Conservation (phyloP, 1,284 basidiomycete species). For the Farysia itapuensis region DNA sequence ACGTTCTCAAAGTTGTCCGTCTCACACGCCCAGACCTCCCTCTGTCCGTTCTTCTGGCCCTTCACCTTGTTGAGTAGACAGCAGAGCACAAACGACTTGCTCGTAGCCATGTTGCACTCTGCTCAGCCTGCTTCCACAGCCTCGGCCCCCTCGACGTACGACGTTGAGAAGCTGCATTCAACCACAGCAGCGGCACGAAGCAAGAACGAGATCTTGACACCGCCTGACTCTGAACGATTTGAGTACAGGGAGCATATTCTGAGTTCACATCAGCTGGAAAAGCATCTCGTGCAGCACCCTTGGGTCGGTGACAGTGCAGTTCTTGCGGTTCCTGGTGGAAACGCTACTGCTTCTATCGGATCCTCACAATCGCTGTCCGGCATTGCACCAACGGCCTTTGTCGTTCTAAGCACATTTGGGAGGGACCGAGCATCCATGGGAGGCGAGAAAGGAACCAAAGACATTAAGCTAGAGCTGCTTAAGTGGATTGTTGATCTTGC, state of each 20-base stretch:
- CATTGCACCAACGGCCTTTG: conserved; percentile 13
- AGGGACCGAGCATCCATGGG: conserved; percentile 21
- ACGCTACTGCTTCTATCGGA: conserved; percentile 3
- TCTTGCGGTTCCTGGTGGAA: conserved; percentile 14
- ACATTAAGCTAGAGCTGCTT: conserved; percentile 29
- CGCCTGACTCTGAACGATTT: conserved; percentile 12
- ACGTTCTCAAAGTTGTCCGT: too few species aligned
- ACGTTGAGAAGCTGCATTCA: too few species aligned
- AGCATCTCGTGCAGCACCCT: conserved; percentile 6
- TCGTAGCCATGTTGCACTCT: too few species aligned
- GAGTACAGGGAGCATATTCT: conserved; percentile 10
- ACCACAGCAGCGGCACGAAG: too few species aligned
- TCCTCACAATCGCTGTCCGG: background rate
- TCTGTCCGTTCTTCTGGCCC: too few species aligned
- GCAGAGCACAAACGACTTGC: too few species aligned
- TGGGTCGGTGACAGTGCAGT: conserved; percentile 34
- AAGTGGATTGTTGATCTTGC: conserved; percentile 23
- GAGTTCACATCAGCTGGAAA: conserved; percentile 10
- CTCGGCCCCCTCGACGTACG: too few species aligned
- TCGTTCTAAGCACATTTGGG: conserved; percentile 16
- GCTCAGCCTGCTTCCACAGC: too few species aligned
- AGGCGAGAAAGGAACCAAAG: conserved; percentile 32
- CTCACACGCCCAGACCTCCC: too few species aligned
- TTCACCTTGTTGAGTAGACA: too few species aligned
- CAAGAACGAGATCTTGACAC: too few species aligned